Evolutionary conservation across 2,329 filamentous ascomycete species (phyloP).

Genomic region (Zasmidium angulare): DNA sequence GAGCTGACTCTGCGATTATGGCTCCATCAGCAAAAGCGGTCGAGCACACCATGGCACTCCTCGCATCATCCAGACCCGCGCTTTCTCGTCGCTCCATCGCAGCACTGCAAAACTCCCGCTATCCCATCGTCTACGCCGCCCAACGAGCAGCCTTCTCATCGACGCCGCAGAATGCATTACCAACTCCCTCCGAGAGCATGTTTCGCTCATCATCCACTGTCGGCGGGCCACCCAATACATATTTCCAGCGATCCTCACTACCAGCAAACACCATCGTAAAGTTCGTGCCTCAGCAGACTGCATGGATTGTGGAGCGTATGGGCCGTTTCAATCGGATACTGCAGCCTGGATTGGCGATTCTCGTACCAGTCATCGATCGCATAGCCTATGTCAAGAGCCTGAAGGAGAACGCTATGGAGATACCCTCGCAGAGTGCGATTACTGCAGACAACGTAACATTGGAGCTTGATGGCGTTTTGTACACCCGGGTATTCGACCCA

Average conservation of each 20-base stretch:
- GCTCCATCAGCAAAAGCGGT: slow-evolving; percentile 12
- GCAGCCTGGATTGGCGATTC: slow-evolving; percentile 82
- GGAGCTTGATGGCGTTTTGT: slow-evolving; percentile 92
- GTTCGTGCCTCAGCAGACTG: slow-evolving; percentile 96
- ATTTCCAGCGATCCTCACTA: slow-evolving; percentile 55
- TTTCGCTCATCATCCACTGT: slow-evolving; percentile 31
- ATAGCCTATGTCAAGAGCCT: slow-evolving; percentile 98
- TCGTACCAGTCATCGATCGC: slow-evolving; percentile 87
- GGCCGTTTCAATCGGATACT: slow-evolving; percentile 94
- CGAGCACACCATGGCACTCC: slow-evolving; percentile 31
- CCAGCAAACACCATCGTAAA: slow-evolving; percentile 93
- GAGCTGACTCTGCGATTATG: slow-evolving; percentile 10
- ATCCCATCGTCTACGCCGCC: slow-evolving; percentile 27
- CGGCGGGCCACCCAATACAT: slow-evolving; percentile 33
- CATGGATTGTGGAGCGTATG: slow-evolving; percentile 99
- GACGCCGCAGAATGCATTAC: slow-evolving; percentile 27
- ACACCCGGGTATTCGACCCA: slow-evolving; percentile 93
- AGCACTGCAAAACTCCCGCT: slow-evolving; percentile 33
- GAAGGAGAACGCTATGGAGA: slow-evolving; percentile 95
- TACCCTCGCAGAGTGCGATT: slow-evolving; percentile 95
- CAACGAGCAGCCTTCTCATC: slow-evolving; percentile 29
- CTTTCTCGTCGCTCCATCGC: slow-evolving; percentile 35
- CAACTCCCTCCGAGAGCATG: slow-evolving; percentile 34
- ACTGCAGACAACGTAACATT: slow-evolving; percentile 98
- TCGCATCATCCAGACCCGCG: slow-evolving; percentile 40